A percentile compares a stretch with the other conserved stretches of the same genome.
Conservation (phyloP, 2,329 filamentous ascomycete species). For the Stenocarpella maydis region DNA sequence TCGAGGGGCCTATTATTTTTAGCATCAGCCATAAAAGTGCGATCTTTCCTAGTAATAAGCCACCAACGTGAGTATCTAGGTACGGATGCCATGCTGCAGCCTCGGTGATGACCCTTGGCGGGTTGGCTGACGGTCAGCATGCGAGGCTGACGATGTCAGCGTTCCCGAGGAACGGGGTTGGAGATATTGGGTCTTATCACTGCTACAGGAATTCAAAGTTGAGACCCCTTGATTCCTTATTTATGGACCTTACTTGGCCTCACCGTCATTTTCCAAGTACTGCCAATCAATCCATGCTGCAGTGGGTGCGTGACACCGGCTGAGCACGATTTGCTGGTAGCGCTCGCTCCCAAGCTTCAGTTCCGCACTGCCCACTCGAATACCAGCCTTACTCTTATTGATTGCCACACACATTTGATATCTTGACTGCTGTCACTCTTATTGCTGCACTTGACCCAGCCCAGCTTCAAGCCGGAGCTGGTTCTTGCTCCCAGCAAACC, state of each 20-base stretch:
- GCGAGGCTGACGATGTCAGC: slow-evolving; percentile 19
- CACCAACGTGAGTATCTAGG: neutral
- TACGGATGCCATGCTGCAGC: no score
- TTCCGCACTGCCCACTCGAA: neutral
- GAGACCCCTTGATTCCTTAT: rapidly evolving
- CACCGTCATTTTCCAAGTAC: no score
- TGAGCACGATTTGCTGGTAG: neutral
- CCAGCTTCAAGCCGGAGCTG: neutral
- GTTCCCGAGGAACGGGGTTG: neutral
- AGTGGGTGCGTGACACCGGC: neutral
- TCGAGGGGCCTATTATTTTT: neutral
- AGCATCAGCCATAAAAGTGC: neutral
- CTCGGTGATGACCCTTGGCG: neutral
- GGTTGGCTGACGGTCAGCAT: slow-evolving; percentile 13
- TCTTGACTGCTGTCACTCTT: neutral
- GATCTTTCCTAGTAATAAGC: neutral
- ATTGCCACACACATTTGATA: neutral
- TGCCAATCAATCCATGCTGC: neutral
- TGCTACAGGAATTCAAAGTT: neutral
- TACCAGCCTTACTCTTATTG: neutral
- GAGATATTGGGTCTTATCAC: neutral
- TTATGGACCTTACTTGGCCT: neutral
- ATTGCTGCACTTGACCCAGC: neutral
- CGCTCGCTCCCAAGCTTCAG: neutral
- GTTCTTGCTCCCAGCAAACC: neutral